A percentile compares a stretch with the other conserved stretches of the same genome.
Conservation (phyloP, 2,329 filamentous ascomycete genomes). For the Verticillium nonalfalfae region DNA sequence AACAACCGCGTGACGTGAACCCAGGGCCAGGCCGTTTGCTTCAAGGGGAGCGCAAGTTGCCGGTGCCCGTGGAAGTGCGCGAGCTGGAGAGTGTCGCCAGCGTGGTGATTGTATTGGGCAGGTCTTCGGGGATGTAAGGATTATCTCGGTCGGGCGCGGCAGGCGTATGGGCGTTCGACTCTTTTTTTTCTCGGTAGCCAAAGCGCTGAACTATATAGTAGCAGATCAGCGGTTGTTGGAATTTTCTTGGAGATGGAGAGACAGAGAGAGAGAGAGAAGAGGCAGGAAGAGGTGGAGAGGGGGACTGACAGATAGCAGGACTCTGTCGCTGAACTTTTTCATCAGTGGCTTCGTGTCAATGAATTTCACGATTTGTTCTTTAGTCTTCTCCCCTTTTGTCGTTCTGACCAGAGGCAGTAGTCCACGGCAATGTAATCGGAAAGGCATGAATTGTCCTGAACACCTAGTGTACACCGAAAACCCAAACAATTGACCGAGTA, state of each 20-base stretch:
- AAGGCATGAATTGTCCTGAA: neutral
- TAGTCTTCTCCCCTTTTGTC: too few relatives aligned
- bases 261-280: neutral
- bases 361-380: neutral
- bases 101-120: neutral
- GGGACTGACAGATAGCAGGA: neutral
- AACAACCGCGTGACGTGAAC: slow-evolving; percentile 23
- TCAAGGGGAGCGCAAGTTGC: neutral
- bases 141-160: neutral
- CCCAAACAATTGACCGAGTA: neutral
- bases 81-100: neutral
- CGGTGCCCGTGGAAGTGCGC: neutral
- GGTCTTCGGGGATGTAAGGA: neutral
- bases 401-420: neutral
- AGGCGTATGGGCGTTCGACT: neutral
- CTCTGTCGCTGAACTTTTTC: neutral
- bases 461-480: neutral
- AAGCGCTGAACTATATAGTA: neutral
- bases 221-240: neutral
- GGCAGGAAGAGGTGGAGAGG: too few relatives aligned
- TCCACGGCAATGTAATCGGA: neutral
- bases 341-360: neutral
- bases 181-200: neutral
- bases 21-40: neutral
- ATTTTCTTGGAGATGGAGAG: neutral